These are phyloP conservation scores for Dothideomycetidae sp. DNA, from an alignment of 2,329 filamentous ascomycete species.

Conservation along the genomic window DNA sequence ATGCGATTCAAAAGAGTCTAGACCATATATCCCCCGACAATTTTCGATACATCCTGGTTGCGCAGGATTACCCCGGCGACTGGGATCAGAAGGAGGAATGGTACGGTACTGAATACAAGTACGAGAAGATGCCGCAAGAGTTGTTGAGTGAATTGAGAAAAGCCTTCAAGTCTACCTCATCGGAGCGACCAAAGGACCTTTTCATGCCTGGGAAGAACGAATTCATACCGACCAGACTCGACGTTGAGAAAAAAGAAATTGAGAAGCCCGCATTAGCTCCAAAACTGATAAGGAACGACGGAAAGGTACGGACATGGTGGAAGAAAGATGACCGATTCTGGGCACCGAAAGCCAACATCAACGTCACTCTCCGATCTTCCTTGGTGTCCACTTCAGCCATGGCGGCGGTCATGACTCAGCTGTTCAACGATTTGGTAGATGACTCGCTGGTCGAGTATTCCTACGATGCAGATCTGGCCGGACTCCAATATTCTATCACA, in stretches of 20 bases:
- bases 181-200: slow-evolving; percentile 52
- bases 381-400: slow-evolving; percentile 66
- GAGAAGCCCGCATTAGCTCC: slow-evolving; percentile 58
- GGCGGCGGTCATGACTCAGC: slow-evolving; percentile 59
- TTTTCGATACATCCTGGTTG: slow-evolving; percentile 70
- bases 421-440: slow-evolving; percentile 75
- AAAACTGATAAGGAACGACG: slow-evolving; percentile 72
- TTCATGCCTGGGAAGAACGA: slow-evolving; percentile 88
- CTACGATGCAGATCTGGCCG: slow-evolving; percentile 89
- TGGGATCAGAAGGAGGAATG: slow-evolving; percentile 89
- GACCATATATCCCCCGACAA: slow-evolving; percentile 71
- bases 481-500: slow-evolving; percentile 67
- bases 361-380: slow-evolving; percentile 66
- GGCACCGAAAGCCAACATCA: slow-evolving; percentile 86
- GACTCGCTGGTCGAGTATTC: slow-evolving; percentile 87
- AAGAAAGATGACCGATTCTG: slow-evolving; percentile 98
- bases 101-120: slow-evolving; percentile 91
- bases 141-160: slow-evolving; percentile 57
- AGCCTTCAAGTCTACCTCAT: slow-evolving; percentile 41
- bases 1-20: slow-evolving; percentile 61
- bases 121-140: slow-evolving; percentile 62
- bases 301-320: slow-evolving; percentile 72
- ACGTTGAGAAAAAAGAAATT: slow-evolving; percentile 91
- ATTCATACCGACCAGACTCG: slow-evolving; percentile 84
- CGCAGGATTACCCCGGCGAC: slow-evolving; percentile 65